phyloP scores from a whole-genome alignment of 495 filamentous ascomycete species.

The Haplographium delicatum region DNA sequence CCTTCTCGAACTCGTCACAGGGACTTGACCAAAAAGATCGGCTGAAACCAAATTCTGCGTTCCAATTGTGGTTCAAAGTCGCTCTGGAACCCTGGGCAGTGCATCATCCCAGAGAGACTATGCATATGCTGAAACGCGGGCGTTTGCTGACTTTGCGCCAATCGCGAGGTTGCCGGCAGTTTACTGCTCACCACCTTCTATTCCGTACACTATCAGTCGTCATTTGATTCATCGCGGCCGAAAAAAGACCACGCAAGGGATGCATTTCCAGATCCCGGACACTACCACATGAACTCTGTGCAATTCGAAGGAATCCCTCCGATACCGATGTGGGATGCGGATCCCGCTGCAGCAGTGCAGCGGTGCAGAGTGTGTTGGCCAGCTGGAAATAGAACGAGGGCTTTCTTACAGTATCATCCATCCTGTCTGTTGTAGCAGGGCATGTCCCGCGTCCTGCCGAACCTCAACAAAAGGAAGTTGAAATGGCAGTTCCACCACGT shows the following conservation, averaged over 20 bases:
- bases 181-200: not conserved
- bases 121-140: constrained; percentile 20
- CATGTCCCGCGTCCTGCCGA: too few relatives aligned
- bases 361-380: constrained; percentile 3
- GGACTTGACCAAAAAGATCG: constrained; percentile 7
- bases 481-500: constrained; percentile 22
- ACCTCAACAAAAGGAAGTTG: constrained; percentile 14
- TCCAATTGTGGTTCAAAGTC: not conserved
- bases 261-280: too few relatives aligned
- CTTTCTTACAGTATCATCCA: constrained; percentile 8
- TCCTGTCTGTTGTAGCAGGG: too few relatives aligned
- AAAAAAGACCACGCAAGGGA: too few relatives aligned
- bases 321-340: constrained; percentile 6
- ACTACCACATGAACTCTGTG: not conserved
- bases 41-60: constrained; percentile 12
- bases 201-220: not conserved
- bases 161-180: constrained; percentile 9
- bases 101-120: constrained; percentile 3
- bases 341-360: constrained; percentile 9
- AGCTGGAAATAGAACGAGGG: not conserved
- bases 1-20: constrained; percentile 22
- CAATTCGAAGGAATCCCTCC: constrained; percentile 11
- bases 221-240: not conserved
- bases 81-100: constrained; percentile 8
- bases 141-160: not conserved